Conservation (phyloP, 2,329 filamentous ascomycete species). For the Botrytis tulipae region DNA sequence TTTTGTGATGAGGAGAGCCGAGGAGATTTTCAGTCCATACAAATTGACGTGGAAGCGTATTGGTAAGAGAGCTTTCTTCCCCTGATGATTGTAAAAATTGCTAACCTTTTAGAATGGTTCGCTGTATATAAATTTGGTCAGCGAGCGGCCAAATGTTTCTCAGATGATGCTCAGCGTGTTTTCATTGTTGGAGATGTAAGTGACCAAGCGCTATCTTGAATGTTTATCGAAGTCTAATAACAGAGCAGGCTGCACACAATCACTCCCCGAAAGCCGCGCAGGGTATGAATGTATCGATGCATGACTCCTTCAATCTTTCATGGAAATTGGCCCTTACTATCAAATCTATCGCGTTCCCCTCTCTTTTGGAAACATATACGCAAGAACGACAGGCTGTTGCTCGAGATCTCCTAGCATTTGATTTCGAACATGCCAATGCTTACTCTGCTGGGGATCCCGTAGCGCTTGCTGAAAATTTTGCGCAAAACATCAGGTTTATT, state of each 20-base stretch:
- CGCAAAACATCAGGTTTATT: constrained; percentile 70
- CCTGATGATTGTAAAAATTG: constrained; percentile 21
- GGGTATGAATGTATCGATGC: constrained; percentile 56
- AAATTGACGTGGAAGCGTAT: constrained; percentile 66
- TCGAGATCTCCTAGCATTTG: constrained; percentile 63
- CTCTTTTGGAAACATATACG: constrained; percentile 60
- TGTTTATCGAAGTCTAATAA: neutral
- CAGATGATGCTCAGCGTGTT: constrained; percentile 50
- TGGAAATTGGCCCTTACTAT: constrained; percentile 55
- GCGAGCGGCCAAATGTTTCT: constrained; percentile 57
- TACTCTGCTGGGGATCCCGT: constrained; percentile 61
- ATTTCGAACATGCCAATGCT: constrained; percentile 56
- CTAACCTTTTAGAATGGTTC: constrained; percentile 66
- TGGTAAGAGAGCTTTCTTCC: constrained; percentile 58
- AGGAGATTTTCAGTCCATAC: constrained; percentile 59
- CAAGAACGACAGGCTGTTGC: constrained; percentile 61
- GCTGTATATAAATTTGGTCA: constrained; percentile 58
- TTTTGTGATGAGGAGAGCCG: constrained; percentile 68
- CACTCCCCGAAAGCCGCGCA: constrained; percentile 64
- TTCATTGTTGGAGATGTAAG: constrained; percentile 52
- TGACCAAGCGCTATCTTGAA: constrained; percentile 36
- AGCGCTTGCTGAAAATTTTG: constrained; percentile 66
- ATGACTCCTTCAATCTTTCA: constrained; percentile 61
- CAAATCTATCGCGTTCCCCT: constrained; percentile 53
- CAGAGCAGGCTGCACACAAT: constrained; percentile 50